Evolutionary conservation across 352 stramenopile species (phyloP).

Genomic region (Phytophthora fragariaefolia): DNA sequence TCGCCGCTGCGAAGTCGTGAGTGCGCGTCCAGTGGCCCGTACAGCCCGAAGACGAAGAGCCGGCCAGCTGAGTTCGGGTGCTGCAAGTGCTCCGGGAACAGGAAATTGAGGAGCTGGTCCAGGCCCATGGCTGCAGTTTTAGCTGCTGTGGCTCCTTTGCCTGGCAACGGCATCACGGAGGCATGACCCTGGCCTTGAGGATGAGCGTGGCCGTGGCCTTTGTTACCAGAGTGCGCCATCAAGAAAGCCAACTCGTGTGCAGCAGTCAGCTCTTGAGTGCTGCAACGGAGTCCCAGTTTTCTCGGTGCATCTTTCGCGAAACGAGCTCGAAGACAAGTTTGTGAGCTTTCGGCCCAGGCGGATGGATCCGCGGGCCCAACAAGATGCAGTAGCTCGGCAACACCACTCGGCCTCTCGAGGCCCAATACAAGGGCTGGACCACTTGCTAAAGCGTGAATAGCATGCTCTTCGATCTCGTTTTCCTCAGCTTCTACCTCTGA

Average conservation of each 20-base stretch:
- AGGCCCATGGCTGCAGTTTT: conserved; percentile 46
- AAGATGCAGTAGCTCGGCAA: conserved; percentile 61
- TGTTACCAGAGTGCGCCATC: conserved; percentile 33
- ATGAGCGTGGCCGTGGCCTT: conserved; percentile 1
- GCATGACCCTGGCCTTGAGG: conserved; percentile 1
- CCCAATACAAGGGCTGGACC: conserved; percentile 56
- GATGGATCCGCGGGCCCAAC: conserved; percentile 45
- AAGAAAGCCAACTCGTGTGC: conserved; percentile 54
- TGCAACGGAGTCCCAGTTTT: conserved; percentile 55
- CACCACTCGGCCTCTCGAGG: conserved; percentile 52
- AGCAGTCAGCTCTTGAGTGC: conserved; percentile 38
- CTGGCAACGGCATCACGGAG: conserved; percentile 2
- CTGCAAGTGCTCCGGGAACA: conserved; percentile 79
- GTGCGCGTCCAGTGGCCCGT: conserved; percentile 73
- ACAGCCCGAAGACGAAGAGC: conserved; percentile 84
- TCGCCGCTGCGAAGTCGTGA: conserved; percentile 65
- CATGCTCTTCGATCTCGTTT: conserved; percentile 29
- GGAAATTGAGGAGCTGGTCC: conserved; percentile 69
- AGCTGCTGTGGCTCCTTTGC: background rate
- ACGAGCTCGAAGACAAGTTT: conserved; percentile 43
- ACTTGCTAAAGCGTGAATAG: conserved; percentile 31
- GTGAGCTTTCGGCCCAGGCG: conserved; percentile 32
- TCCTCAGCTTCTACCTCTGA: conserved; percentile 12
- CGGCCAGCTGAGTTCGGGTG: conserved; percentile 80
- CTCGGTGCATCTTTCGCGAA: conserved; percentile 43